A percentile compares a stretch with the other conserved stretches of the same genome.
Evolutionary conservation across 768 basidiomycete genomes (phyloP).

Genomic region (Pholiota microspora): DNA sequence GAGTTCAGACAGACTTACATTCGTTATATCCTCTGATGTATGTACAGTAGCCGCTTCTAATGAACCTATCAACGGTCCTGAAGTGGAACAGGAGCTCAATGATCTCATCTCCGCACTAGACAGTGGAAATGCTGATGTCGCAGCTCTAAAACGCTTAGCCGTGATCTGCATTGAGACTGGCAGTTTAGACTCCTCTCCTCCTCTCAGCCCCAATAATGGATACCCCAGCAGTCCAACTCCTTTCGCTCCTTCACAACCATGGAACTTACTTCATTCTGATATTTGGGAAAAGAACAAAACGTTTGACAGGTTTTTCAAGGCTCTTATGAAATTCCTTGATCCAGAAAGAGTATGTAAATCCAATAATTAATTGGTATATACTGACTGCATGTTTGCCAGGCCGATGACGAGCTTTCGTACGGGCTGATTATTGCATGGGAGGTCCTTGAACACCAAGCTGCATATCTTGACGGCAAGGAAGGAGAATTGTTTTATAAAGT

Average conservation of each 20-base stretch:
- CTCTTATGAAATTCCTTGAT: conserved; percentile 61
- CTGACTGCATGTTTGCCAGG: conserved; percentile 35
- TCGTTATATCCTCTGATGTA: conserved; percentile 14
- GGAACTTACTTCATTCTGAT: conserved; percentile 46
- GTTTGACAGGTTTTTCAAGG: conserved; percentile 69
- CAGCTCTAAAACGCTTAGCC: conserved; percentile 63
- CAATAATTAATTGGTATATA: not conserved
- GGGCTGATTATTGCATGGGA: conserved; percentile 84
- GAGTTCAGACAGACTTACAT: conserved; percentile 27
- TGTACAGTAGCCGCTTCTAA: conserved; percentile 45
- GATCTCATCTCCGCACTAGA: conserved; percentile 54
- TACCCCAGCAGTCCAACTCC: conserved; percentile 60
- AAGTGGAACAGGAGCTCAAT: conserved; percentile 50
- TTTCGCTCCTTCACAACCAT: conserved; percentile 37
- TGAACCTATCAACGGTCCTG: conserved; percentile 35
- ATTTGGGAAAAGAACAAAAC: conserved; percentile 73
- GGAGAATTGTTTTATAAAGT: conserved; percentile 71
- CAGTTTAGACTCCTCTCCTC: conserved; percentile 48
- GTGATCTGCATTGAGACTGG: conserved; percentile 62
- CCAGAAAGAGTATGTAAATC: conserved; percentile 52
- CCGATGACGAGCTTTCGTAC: conserved; percentile 66
- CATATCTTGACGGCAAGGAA: conserved; percentile 77
- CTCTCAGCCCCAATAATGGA: conserved; percentile 49
- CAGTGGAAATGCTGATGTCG: conserved; percentile 46
- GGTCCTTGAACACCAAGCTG: conserved; percentile 70